Evolutionary conservation across 208 protist species (phyloP), one percentile per base, ranked within the genome.

Genomic region (Crithidia sp.): DNA sequence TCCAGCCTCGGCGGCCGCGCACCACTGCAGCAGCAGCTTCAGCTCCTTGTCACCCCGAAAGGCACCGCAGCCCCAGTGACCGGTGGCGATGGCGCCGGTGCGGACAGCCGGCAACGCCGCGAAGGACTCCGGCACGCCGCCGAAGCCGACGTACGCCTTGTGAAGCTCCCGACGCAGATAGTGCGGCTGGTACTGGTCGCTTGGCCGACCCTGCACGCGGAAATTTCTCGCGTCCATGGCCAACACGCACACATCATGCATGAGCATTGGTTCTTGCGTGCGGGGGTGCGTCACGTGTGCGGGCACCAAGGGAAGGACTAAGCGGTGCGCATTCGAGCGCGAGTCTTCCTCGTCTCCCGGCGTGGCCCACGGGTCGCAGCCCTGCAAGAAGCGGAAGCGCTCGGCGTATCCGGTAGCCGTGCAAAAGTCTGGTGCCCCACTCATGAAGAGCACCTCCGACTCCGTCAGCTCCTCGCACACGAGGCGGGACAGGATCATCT

Each of bases 1-100:
- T 4, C 71, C 72, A 0, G 84, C 85, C 71, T 84, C 64, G 0
- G 92, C 88, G 0, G 91, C 90, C 17, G 94, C 92, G 17, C 94
- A 84, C 82, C 83, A 92, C 82, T 97, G 94, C 39, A 97, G 66
- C 39, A 98, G 63, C 36, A 90, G 44, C 72, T 98, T 98, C 68
- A 97, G 61, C 52, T 95, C 67, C 28, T 66, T 50, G 72, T 98
- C 85, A 5, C 95, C 94, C 58, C 83, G 71, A 71, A 98, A 98
- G 9, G 91, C 92, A 44, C 95, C 95, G 69, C 95, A 98, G 52
- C 95, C 95, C 95, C 95, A 98, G 64, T 95, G 90, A 5, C 95
- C 95, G 3, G 91, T 97, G 10, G 86, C 86, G 3, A 96, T 73
- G 63, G 82, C 47, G 12, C 83, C 86, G 1, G 40, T 54, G 17